Conservation (phyloP, 352 stramenopile species). For the Thalassiosira allenii region DNA sequence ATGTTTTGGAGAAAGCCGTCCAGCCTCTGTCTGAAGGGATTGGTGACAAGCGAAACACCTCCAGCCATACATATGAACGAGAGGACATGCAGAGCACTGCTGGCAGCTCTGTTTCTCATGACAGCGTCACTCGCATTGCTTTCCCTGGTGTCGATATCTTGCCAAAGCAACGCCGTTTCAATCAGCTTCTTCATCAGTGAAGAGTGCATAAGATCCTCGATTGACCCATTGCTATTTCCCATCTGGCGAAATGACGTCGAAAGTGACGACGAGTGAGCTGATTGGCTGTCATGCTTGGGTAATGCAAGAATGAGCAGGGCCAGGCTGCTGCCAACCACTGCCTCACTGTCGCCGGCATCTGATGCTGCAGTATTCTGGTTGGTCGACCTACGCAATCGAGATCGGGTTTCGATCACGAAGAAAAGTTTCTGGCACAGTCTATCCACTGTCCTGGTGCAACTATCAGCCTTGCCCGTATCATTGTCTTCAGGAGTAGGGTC, state of each 20-base stretch:
- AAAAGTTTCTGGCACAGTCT: conserved; percentile 63
- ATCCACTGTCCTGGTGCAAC: conserved; percentile 25
- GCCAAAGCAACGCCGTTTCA: conserved; percentile 48
- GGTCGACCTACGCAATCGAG: conserved; percentile 37
- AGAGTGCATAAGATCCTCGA: conserved; percentile 57
- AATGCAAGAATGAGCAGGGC: conserved; percentile 53
- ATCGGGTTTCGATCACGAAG: conserved; percentile 51
- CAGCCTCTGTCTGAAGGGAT: conserved; percentile 27
- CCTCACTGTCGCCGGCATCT: conserved; percentile 52
- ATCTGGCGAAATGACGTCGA: conserved; percentile 62
- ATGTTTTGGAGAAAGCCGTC: conserved; percentile 51
- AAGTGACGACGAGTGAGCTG: conserved; percentile 4
- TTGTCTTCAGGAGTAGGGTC: neutral
- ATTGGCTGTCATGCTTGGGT: conserved; percentile 29
- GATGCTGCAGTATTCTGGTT: conserved; percentile 37
- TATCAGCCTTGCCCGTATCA: conserved; percentile 8
- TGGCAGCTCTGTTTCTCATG: conserved; percentile 28
- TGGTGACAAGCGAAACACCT: conserved; percentile 27
- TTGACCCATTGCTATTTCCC: conserved; percentile 33
- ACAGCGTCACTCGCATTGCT: conserved; percentile 4
- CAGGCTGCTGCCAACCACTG: conserved; percentile 45
- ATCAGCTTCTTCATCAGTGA: conserved; percentile 51
- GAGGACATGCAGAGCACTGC: conserved; percentile 46
- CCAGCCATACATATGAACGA: conserved; percentile 47
- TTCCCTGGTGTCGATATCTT: conserved; percentile 11